Percentiles rank a stretch among this genome's conserved stretches.
phyloP scores from a whole-genome alignment of 148 eudicot species.

The Persicaria maculosa region DNA sequence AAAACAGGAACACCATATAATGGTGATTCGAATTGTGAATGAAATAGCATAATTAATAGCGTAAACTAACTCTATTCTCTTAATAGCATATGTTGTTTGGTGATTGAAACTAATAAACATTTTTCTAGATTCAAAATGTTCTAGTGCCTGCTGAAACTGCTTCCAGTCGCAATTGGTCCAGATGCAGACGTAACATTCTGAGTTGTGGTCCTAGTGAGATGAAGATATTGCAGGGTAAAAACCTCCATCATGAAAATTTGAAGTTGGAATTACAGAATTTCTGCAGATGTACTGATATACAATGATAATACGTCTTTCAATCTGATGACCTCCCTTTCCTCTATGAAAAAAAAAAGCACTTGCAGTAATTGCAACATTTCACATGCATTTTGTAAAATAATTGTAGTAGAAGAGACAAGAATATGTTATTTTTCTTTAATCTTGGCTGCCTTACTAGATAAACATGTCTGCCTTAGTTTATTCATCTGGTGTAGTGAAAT shows the following conservation, averaged over 20 bases:
- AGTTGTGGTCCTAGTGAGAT: constrained; percentile 53
- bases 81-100: not conserved
- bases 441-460: not conserved
- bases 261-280: not conserved
- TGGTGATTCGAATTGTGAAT: not conserved
- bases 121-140: constrained; percentile 64
- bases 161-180: constrained; percentile 48
- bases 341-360: not conserved
- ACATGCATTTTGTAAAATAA: not conserved
- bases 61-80: not conserved
- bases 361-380: not conserved
- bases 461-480: not conserved
- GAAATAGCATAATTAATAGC: not conserved
- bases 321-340: not conserved
- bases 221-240: constrained; percentile 53
- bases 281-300: not conserved
- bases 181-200: constrained; percentile 50
- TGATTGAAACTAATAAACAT: not conserved
- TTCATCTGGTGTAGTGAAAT: not conserved
- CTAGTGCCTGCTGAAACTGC: constrained; percentile 53
- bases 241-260: not conserved
- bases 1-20: not conserved
- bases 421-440: no score
- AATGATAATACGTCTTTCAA: not conserved
- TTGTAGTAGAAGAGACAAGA: no score